These are phyloP conservation scores for Penicillium sp. DNA, from an alignment of 2,329 filamentous ascomycete genomes.

Conservation along the genomic window DNA sequence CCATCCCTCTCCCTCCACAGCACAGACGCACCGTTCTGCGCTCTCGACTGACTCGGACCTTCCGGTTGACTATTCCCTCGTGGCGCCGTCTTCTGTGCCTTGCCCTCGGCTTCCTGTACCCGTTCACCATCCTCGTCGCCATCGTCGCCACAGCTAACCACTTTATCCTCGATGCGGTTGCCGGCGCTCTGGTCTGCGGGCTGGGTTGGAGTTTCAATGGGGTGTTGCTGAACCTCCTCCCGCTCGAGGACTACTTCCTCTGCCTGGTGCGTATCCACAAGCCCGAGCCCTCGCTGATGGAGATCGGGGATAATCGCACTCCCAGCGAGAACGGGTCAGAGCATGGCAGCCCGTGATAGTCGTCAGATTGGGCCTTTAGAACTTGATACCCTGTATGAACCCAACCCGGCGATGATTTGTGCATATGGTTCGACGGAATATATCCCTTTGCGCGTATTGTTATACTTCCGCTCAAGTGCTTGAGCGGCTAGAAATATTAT, in stretches of 20 bases:
- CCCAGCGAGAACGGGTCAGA: constrained; percentile 14
- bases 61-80: constrained; percentile 45
- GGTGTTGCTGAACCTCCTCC: constrained; percentile 63
- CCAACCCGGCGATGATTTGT: constrained; percentile 1
- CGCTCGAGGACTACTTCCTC: constrained; percentile 69
- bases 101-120: constrained; percentile 62
- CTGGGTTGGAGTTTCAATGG: constrained; percentile 62
- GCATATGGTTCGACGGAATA: not conserved
- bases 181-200: constrained; percentile 65
- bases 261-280: constrained; percentile 66
- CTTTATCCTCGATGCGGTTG: constrained; percentile 70
- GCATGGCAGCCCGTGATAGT: not conserved
- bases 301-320: not conserved
- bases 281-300: constrained; percentile 45
- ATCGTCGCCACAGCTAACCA: constrained; percentile 75
- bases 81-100: constrained; percentile 56
- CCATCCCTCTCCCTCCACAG: constrained; percentile 62
- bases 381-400: constrained; percentile 9
- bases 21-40: constrained; percentile 47
- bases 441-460: not conserved
- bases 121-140: constrained; percentile 64
- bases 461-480: not conserved
- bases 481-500: too few relatives aligned
- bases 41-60: constrained; percentile 34
- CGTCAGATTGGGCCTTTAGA: constrained; percentile 6